Evolutionary conservation across 2,329 filamentous ascomycete genomes (phyloP).

Genomic region (Gaeumannomyces tritici): DNA sequence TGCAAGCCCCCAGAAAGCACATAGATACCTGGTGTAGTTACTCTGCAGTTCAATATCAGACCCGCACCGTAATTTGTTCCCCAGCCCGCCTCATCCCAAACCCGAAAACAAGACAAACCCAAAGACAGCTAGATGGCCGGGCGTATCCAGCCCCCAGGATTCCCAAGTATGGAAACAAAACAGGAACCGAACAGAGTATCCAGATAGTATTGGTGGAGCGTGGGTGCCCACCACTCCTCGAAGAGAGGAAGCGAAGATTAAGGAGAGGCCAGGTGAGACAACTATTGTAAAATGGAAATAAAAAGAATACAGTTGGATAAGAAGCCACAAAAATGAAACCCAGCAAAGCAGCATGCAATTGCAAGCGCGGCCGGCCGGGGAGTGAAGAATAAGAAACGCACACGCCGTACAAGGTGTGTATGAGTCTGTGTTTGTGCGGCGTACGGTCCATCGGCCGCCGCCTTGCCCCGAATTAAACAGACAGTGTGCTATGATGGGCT

Average conservation of each 20-base stretch:
- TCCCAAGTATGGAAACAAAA: slow-evolving; percentile 2
- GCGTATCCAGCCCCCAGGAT: no score
- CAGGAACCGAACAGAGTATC: slow-evolving; percentile 6
- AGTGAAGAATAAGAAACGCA: neutral
- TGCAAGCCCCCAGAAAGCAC: neutral
- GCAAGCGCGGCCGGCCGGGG: neutral
- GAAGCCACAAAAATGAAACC: neutral
- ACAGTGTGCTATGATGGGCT: neutral
- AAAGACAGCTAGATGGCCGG: no score
- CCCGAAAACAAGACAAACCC: no score
- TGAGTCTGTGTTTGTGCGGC: neutral
- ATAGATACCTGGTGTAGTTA: no score
- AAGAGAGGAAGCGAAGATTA: neutral
- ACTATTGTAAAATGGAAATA: slow-evolving; percentile 1
- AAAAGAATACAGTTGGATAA: neutral
- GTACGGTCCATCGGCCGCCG: neutral
- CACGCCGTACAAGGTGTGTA: neutral
- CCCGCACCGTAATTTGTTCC: no score
- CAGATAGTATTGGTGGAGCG: neutral
- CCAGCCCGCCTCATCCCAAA: no score
- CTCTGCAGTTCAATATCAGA: no score
- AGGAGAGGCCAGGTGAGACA: neutral
- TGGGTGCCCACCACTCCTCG: neutral
- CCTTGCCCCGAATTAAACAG: neutral
- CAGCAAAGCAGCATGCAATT: neutral